Base-by-base conservation (phyloP, 192 early-diverging fungal genomes). In the Chytriomyces sp. region DNA sequence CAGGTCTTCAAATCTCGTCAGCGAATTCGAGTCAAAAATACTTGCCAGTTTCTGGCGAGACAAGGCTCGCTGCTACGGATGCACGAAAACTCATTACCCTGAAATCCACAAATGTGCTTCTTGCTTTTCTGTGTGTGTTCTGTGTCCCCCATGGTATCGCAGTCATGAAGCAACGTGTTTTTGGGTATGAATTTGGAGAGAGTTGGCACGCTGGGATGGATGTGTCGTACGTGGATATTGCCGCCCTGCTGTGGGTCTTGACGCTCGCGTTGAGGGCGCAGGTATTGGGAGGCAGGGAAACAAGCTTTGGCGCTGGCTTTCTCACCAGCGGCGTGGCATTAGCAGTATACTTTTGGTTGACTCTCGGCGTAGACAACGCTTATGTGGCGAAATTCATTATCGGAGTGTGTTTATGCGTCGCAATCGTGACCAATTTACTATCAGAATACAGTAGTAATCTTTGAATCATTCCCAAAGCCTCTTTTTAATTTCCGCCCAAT, bases 381-480 rank as follows among this genome's bases (percentile, higher is more conserved):
- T n/a, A n/a, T n/a, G n/a, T n/a, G n/a, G n/a, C n/a, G n/a, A n/a
- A n/a, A n/a, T n/a, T n/a, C n/a, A n/a, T n/a, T n/a, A n/a, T n/a
- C 12, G 38, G 30, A n/a, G 59, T 25, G 7, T 49, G 44, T 22
- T 49, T 3, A 22, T 49, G 0, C 22, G 44, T 19, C 68, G 54
- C 44, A 70, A 39, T 52, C 92, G 76, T n/a, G 94, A 92, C 28
- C 88, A 78, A 4, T 44, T 57, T 54, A 78, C 73, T 54, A 25
- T 7, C 5, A 62, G 74, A 10, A 72, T 60, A 26, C 75, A 64
- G n/a, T n/a, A n/a, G n/a, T n/a, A n/a, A n/a, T n/a, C n/a, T n/a
- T n/a, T n/a, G n/a, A n/a, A n/a, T 94, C 26, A 94, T 84, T 39
- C 93, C 90, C 25, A 77, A 81, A 22, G 89, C 87, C 76, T 84